These are phyloP conservation scores for Theobroma cacao DNA, from an alignment of 345 rosid species.

Conservation along the genomic window DNA sequence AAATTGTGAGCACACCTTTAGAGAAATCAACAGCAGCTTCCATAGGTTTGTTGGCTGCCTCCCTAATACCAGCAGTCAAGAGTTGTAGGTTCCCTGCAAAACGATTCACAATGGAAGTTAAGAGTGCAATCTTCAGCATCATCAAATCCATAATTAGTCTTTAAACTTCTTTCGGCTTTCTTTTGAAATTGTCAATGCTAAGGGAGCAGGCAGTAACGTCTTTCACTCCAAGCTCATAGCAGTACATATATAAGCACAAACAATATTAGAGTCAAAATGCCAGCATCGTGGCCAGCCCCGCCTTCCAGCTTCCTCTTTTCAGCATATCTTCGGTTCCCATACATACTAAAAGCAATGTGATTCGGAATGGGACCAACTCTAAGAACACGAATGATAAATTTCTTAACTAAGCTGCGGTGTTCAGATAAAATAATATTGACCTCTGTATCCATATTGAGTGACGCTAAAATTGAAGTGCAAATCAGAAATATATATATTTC, in stretches of 20 bases:
- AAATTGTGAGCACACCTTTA: neutral
- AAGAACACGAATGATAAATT: neutral
- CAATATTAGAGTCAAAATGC: neutral
- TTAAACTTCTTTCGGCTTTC: constrained; percentile 44
- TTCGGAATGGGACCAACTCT: neutral
- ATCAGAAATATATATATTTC: too few species aligned
- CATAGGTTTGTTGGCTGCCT: neutral
- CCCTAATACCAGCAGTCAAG: neutral
- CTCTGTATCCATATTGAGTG: too few species aligned
- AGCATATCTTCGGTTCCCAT: constrained; percentile 4
- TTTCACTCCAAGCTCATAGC: constrained; percentile 42
- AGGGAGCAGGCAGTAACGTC: constrained; percentile 48
- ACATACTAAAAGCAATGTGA: constrained; percentile 2
- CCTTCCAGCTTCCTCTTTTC: neutral
- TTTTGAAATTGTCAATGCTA: constrained; percentile 56
- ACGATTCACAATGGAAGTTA: constrained; percentile 25
- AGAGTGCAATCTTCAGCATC: constrained; percentile 36
- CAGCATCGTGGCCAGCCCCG: neutral
- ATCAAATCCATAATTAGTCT: constrained; percentile 42
- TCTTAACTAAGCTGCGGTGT: neutral
- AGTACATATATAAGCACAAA: neutral
- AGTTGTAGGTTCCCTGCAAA: constrained; percentile 6
- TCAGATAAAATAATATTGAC: neutral
- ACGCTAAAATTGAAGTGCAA: too few species aligned
- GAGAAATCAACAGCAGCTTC: neutral